Conservation (phyloP, 202 grass and related monocot species). For the Dendrocalamus latiflorus region DNA sequence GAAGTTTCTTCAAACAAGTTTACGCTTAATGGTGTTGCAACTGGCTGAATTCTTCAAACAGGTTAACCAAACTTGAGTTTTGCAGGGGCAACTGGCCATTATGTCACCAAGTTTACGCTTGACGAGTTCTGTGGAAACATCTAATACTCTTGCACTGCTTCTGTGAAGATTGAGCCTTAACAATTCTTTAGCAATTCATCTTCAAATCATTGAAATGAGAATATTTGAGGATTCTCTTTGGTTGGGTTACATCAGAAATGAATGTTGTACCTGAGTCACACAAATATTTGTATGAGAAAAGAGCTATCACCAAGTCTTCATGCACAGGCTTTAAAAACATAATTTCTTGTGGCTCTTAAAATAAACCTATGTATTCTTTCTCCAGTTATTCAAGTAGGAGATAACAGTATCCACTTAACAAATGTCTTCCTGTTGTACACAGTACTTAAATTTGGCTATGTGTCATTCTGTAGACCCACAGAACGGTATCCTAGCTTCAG, state of each 20-base stretch:
- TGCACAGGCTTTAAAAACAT: not conserved
- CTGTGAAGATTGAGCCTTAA: too few relatives aligned
- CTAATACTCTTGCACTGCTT: too few relatives aligned
- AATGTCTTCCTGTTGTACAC: not conserved
- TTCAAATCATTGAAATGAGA: too few relatives aligned
- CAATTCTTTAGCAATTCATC: too few relatives aligned
- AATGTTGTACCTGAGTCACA: not conserved
- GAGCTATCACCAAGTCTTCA: not conserved
- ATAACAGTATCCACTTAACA: not conserved
- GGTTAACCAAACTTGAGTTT: too few relatives aligned
- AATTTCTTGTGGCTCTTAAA: not conserved
- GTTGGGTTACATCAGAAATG: not conserved
- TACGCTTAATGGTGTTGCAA: too few relatives aligned
- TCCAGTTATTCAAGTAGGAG: not conserved
- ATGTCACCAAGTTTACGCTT: too few relatives aligned
- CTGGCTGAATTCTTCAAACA: too few relatives aligned
- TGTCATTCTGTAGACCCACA: not conserved
- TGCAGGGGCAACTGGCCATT: too few relatives aligned
- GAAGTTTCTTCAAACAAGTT: too few relatives aligned
- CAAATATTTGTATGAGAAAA: not conserved
- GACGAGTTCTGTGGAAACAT: too few relatives aligned
- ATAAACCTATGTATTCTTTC: not conserved
- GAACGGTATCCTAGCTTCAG: not conserved
- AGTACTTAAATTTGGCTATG: not conserved
- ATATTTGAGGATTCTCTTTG: too few relatives aligned